Evolutionary conservation across 2,329 filamentous ascomycete genomes (phyloP).

Genomic region (Colletotrichum tropicicola): DNA sequence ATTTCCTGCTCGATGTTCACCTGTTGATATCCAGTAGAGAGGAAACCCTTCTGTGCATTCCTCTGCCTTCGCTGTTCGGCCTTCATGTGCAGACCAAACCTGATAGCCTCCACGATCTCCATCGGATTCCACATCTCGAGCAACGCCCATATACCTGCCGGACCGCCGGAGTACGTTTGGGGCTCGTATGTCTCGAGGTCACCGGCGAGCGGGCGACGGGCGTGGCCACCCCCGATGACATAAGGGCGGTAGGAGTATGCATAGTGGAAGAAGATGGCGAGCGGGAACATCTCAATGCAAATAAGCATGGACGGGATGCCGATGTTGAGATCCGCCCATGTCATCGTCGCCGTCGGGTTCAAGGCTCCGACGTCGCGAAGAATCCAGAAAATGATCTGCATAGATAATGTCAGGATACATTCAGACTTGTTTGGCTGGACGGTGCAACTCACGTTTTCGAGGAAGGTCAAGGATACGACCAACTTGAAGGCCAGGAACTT

Average conservation of each 20-base stretch:
- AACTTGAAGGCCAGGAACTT: slow-evolving; percentile 39
- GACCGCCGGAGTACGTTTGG: slow-evolving; percentile 34
- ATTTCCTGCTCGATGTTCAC: neutral
- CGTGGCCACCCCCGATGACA: slow-evolving; percentile 25
- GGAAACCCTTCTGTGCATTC: neutral
- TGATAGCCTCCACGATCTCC: slow-evolving; percentile 18
- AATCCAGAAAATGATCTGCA: slow-evolving; percentile 37
- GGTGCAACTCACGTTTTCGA: slow-evolving; percentile 22
- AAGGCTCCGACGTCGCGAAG: slow-evolving; percentile 32
- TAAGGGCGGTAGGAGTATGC: slow-evolving; percentile 36
- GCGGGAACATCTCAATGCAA: slow-evolving; percentile 37
- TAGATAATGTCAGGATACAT: neutral
- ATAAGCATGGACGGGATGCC: slow-evolving; percentile 35
- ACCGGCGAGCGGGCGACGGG: slow-evolving; percentile 16
- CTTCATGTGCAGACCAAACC: slow-evolving; percentile 21
- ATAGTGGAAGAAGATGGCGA: slow-evolving; percentile 34
- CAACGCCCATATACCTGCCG: slow-evolving; percentile 30
- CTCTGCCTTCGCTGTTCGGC: slow-evolving; percentile 10
- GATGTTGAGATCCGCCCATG: slow-evolving; percentile 34
- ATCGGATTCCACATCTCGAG: slow-evolving; percentile 20
- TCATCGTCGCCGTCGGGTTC: slow-evolving; percentile 32
- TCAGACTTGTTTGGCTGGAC: neutral
- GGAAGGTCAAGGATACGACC: slow-evolving; percentile 35
- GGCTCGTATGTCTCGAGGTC: slow-evolving; percentile 20
- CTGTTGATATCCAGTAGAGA: neutral